A percentile compares a stretch with the other conserved stretches of the same genome.
These are phyloP conservation scores for Trichoderma sp. DNA, from an alignment of 2,329 filamentous ascomycete genomes.

Conservation along the genomic window DNA sequence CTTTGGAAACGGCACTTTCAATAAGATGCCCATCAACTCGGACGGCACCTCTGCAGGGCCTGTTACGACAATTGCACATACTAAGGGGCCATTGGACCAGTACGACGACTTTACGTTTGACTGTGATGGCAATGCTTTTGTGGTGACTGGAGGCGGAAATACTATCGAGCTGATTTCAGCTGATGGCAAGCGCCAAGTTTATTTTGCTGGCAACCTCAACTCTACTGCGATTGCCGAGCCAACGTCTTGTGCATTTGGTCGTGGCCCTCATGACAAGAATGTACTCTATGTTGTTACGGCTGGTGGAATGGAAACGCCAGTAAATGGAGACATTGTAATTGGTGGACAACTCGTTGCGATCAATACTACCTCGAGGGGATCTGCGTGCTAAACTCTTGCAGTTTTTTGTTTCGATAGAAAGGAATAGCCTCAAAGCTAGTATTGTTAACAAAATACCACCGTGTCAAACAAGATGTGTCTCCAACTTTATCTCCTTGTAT, in stretches of 20 bases:
- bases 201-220: constrained; percentile 25
- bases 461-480: neutral
- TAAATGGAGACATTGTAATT: neutral
- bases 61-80: constrained; percentile 20
- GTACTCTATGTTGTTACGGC: constrained; percentile 17
- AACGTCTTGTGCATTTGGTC: constrained; percentile 17
- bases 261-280: constrained; percentile 8
- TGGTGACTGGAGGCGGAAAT: constrained; percentile 24
- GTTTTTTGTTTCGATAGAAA: neutral
- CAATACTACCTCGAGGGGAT: neutral
- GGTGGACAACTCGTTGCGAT: constrained; percentile 10
- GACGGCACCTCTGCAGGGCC: constrained; percentile 22
- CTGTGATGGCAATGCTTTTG: constrained; percentile 24
- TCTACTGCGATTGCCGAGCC: constrained; percentile 22
- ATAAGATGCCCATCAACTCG: constrained; percentile 23
- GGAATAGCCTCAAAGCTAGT: neutral
- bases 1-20: constrained; percentile 25
- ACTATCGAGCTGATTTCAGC: constrained; percentile 22
- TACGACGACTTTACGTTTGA: constrained; percentile 27
- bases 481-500: neutral
- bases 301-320: constrained; percentile 1
- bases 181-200: constrained; percentile 17
- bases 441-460: neutral
- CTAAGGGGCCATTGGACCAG: neutral
- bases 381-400: neutral